Evolutionary conservation across 768 basidiomycete species (phyloP).

Genomic region (Kwoniella shandongensis): DNA sequence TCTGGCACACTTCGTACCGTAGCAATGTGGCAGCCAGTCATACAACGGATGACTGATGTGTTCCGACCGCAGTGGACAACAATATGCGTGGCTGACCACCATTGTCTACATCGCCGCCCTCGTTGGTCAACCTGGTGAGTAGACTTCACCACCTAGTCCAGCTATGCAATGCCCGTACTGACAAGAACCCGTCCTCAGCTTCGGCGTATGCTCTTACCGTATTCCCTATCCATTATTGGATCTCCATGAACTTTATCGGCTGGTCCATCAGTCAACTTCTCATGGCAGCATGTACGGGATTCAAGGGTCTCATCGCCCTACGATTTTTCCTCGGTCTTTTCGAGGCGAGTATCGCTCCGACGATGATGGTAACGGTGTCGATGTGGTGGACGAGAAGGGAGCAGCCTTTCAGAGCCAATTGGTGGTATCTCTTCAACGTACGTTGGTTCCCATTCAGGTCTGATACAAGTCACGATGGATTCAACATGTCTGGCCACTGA

Average conservation of each 20-base stretch:
- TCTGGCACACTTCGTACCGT: neutral
- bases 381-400: conserved; percentile 60
- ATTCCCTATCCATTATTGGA: conserved; percentile 35
- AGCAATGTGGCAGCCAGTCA: too few species aligned
- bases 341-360: conserved; percentile 59
- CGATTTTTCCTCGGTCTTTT: conserved; percentile 59
- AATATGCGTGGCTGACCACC: conserved; percentile 36
- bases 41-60: too few species aligned
- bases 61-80: conserved; percentile 13
- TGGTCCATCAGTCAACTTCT: conserved; percentile 57
- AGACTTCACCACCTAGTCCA: neutral
- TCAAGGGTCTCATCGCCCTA: conserved; percentile 55
- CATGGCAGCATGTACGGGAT: conserved; percentile 56
- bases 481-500: conserved; percentile 58
- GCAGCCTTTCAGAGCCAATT: conserved; percentile 55
- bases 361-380: conserved; percentile 58
- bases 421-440: conserved; percentile 1
- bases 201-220: conserved; percentile 8
- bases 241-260: conserved; percentile 56
- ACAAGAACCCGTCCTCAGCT: too few species aligned
- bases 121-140: conserved; percentile 34
- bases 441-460: neutral
- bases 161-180: neutral
- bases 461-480: neutral
- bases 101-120: conserved; percentile 42